A percentile compares a stretch with the other conserved stretches of the same genome.
Evolutionary conservation across 83 land plant species (phyloP).

Genomic region (Diphasiastrum complanatum): DNA sequence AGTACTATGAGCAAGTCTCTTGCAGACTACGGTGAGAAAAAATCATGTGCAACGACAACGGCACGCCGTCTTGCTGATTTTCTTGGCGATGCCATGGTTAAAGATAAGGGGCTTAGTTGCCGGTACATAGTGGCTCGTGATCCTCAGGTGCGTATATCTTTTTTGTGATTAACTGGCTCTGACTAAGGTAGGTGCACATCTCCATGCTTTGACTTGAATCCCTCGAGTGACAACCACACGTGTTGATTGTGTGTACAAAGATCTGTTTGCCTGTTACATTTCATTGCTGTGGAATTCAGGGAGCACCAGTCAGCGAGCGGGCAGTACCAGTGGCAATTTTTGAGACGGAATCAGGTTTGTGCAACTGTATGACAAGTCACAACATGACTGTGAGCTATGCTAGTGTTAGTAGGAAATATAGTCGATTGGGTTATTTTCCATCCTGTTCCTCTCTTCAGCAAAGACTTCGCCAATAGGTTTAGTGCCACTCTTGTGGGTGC

Average conservation of each 20-base stretch:
- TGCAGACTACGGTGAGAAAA: slow-evolving; percentile 91
- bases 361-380: slow-evolving; percentile 1
- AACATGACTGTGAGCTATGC: neutral
- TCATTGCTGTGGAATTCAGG: slow-evolving; percentile 38
- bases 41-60: slow-evolving; percentile 98
- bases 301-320: slow-evolving; percentile 98
- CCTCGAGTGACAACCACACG: neutral
- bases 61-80: slow-evolving; percentile 98
- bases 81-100: slow-evolving; percentile 96
- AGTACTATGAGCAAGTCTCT: slow-evolving; percentile 99
- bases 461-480: too few relatives aligned
- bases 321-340: slow-evolving; percentile 98
- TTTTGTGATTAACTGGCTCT: neutral
- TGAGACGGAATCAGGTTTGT: slow-evolving; percentile 83
- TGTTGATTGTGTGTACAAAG: neutral
- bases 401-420: slow-evolving; percentile 1
- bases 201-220: neutral
- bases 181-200: neutral
- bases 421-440: neutral
- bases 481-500: slow-evolving; percentile 15
- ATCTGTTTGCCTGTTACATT: neutral
- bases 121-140: slow-evolving; percentile 89
- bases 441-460: neutral
- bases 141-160: slow-evolving; percentile 55
- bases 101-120: slow-evolving; percentile 93